Percentiles rank a stretch among this genome's conserved stretches.
Evolutionary conservation across 768 basidiomycete genomes (phyloP).

Genomic region (Dictyophora rubrovolvata): DNA sequence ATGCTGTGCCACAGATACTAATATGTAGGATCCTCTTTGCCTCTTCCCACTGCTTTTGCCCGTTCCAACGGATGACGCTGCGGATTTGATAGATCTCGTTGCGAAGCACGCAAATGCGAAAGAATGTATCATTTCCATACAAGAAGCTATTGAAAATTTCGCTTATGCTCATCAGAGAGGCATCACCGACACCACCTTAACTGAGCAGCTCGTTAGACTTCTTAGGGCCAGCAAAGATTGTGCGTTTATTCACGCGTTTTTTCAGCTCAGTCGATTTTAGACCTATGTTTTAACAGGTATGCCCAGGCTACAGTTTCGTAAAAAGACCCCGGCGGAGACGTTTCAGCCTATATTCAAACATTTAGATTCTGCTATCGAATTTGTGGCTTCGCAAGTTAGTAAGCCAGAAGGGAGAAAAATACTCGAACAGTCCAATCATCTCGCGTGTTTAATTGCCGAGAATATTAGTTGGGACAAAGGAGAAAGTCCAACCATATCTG

Average conservation of each 20-base stretch:
- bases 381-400: slow-evolving; percentile 11
- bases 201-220: neutral
- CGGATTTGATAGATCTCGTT: slow-evolving; percentile 25
- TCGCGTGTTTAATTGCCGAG: neutral
- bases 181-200: neutral
- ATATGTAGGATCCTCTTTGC: slow-evolving; percentile 29
- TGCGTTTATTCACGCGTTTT: neutral
- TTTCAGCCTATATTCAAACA: slow-evolving; percentile 2
- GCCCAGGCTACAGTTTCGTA: neutral
- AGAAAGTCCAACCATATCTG: neutral
- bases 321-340: slow-evolving; percentile 1
- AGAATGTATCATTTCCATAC: slow-evolving; percentile 31
- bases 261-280: neutral
- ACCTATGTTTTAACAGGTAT: neutral
- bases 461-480: neutral
- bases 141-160: slow-evolving; percentile 29
- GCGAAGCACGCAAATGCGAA: slow-evolving; percentile 26
- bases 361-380: neutral
- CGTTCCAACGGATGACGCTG: slow-evolving; percentile 20
- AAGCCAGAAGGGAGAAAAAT: slow-evolving; percentile 11
- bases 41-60: slow-evolving; percentile 28
- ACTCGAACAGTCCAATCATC: neutral
- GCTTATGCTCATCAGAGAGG: slow-evolving; percentile 12
- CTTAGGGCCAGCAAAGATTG: neutral
- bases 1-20: no score